phyloP scores from a whole-genome alignment of 2,329 filamentous ascomycete species.

The Paecilomyces formosus region DNA sequence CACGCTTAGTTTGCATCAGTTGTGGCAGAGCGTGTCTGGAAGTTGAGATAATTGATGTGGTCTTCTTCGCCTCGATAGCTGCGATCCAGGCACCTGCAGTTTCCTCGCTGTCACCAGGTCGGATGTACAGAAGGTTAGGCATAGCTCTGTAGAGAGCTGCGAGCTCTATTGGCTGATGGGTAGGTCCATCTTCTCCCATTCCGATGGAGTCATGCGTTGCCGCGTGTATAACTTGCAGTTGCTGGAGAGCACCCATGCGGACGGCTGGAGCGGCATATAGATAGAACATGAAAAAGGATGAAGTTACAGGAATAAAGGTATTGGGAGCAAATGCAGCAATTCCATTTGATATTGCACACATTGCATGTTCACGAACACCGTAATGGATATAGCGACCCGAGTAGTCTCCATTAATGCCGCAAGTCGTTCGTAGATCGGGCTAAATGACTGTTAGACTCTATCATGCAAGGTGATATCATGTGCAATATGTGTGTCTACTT shows the following conservation, averaged over 20 bases:
- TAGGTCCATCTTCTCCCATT: slow-evolving; percentile 54
- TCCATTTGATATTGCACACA: slow-evolving; percentile 74
- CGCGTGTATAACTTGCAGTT: slow-evolving; percentile 50
- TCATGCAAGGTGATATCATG: neutral
- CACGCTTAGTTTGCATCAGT: slow-evolving; percentile 27
- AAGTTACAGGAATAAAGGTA: slow-evolving; percentile 52
- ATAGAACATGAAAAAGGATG: slow-evolving; percentile 59
- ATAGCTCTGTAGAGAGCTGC: slow-evolving; percentile 53
- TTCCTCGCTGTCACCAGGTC: slow-evolving; percentile 54
- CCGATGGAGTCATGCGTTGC: slow-evolving; percentile 57
- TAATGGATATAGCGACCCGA: slow-evolving; percentile 47
- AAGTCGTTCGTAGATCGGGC: slow-evolving; percentile 21
- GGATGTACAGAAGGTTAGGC: slow-evolving; percentile 56
- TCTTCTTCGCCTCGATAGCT: slow-evolving; percentile 31
- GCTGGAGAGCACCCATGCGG: slow-evolving; percentile 53
- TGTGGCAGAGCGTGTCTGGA: slow-evolving; percentile 37
- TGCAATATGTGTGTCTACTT: slow-evolving; percentile 7
- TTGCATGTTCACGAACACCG: slow-evolving; percentile 55
- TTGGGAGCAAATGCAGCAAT: slow-evolving; percentile 50
- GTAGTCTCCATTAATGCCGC: slow-evolving; percentile 49
- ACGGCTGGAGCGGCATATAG: slow-evolving; percentile 50
- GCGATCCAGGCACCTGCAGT: slow-evolving; percentile 36
- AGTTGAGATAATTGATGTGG: slow-evolving; percentile 38
- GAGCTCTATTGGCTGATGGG: slow-evolving; percentile 55
- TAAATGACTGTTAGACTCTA: slow-evolving; percentile 8